A percentile compares a stretch with the other conserved stretches of the same genome.
Evolutionary conservation across 352 stramenopile species (phyloP).

Genomic region (Pythium guiyangense): DNA sequence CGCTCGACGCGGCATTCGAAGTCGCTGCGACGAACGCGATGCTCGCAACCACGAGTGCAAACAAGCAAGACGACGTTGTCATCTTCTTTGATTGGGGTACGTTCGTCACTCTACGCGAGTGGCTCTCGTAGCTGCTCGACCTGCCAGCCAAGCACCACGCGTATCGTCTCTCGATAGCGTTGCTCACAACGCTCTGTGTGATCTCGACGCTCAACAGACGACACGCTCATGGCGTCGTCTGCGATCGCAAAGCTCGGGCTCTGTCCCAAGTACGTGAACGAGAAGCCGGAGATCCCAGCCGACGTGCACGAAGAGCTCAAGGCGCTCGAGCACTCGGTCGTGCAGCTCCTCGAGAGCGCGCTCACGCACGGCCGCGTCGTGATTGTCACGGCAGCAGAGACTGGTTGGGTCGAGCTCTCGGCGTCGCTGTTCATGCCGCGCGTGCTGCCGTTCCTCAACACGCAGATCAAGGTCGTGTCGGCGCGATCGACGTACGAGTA

Average conservation of each 20-base stretch:
- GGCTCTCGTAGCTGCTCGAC: neutral
- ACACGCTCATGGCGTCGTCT: slow-evolving; percentile 79
- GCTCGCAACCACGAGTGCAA: slow-evolving; percentile 12
- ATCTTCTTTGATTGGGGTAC: slow-evolving; percentile 88
- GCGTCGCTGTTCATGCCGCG: slow-evolving; percentile 85
- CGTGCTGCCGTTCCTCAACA: slow-evolving; percentile 72
- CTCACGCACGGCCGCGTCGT: slow-evolving; percentile 74
- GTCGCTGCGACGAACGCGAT: slow-evolving; percentile 21
- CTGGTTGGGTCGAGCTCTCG: slow-evolving; percentile 86
- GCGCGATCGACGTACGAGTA: slow-evolving; percentile 87
- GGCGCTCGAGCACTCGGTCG: slow-evolving; percentile 70
- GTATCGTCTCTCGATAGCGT: no score
- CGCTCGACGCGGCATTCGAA: slow-evolving; percentile 49
- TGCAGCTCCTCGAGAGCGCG: slow-evolving; percentile 67
- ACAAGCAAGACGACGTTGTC: slow-evolving; percentile 52
- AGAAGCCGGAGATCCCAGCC: slow-evolving; percentile 67
- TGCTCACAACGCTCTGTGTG: slow-evolving; percentile 5
- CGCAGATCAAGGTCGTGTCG: slow-evolving; percentile 85
- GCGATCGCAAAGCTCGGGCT: slow-evolving; percentile 75
- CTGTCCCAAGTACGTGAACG: slow-evolving; percentile 83
- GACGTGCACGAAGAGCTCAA: slow-evolving; percentile 73
- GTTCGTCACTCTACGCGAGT: neutral
- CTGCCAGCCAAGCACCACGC: no score
- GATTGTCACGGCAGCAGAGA: slow-evolving; percentile 88
- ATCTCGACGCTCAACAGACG: slow-evolving; percentile 32